These are phyloP conservation scores for Willaertia magna DNA, from an alignment of 208 protist species.

Conservation along the genomic window DNA sequence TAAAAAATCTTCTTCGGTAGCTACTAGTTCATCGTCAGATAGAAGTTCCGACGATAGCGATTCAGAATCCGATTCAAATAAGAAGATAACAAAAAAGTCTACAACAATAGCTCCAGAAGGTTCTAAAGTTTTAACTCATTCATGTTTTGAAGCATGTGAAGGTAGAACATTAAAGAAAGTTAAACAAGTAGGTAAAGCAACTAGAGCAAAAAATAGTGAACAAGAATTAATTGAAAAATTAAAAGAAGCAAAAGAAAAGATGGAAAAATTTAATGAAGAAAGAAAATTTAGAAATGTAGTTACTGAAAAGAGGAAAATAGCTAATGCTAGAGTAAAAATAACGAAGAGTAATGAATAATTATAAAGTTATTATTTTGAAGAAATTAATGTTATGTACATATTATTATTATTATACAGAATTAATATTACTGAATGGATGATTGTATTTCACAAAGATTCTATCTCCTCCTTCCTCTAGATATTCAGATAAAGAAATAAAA, in stretches of 20 bases:
- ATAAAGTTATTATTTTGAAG: no score
- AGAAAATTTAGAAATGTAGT: neutral
- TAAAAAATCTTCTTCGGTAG: neutral
- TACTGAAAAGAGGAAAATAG: neutral
- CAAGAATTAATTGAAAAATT: neutral
- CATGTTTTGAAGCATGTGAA: neutral
- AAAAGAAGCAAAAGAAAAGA: neutral
- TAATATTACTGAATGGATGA: no score
- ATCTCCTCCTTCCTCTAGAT: neutral
- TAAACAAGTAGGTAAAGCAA: neutral
- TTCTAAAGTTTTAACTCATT: neutral
- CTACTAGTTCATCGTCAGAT: no score
- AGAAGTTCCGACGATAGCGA: neutral
- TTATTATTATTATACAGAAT: no score
- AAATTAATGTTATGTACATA: no score
- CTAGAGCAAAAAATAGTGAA: neutral
- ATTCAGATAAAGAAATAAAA: neutral
- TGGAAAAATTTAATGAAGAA: neutral
- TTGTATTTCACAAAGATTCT: neutral
- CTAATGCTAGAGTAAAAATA: neutral
- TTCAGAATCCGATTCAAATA: neutral
- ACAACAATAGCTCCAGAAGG: neutral
- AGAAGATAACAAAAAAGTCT: neutral
- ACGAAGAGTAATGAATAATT: no score
- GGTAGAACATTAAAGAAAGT: neutral